Percentiles rank a stretch among this genome's conserved stretches.
phyloP scores from a whole-genome alignment of 305 asterid species.

The Coffea humblotiana region DNA sequence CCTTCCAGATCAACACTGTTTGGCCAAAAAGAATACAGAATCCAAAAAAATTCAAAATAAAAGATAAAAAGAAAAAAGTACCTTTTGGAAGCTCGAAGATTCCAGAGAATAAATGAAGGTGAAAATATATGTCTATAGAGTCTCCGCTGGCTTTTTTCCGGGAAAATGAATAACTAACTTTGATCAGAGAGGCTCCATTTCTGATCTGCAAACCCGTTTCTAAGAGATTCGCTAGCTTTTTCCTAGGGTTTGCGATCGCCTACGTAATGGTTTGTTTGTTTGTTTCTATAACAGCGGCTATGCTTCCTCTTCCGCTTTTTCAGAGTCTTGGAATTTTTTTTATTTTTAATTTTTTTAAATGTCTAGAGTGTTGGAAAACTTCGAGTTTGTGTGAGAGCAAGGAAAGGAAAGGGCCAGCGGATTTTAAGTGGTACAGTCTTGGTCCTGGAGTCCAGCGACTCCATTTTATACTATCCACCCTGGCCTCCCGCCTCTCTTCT shows the following conservation, averaged over 20 bases:
- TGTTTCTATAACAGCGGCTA: not conserved
- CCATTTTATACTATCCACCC: conserved; percentile 47
- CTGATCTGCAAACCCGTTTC: conserved; percentile 58
- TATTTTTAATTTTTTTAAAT: conserved; percentile 11
- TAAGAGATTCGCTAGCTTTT: conserved; percentile 23
- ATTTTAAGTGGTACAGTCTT: conserved; percentile 45
- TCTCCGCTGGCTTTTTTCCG: not conserved
- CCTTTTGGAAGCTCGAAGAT: conserved; percentile 24
- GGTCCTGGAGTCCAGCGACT: conserved; percentile 39
- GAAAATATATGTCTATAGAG: not conserved
- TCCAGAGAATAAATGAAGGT: conserved; percentile 3
- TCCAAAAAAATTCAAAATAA: not conserved
- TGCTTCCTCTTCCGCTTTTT: not conserved
- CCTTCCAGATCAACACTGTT: conserved; percentile 37
- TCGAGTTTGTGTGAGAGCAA: conserved; percentile 18
- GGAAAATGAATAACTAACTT: not conserved
- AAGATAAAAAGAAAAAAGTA: conserved; percentile 11
- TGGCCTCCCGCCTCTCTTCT: conserved; percentile 47
- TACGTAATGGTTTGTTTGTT: conserved; percentile 12
- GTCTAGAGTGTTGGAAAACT: conserved; percentile 8
- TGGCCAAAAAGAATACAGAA: not conserved
- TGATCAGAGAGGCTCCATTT: conserved; percentile 18
- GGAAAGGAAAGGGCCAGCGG: conserved; percentile 41
- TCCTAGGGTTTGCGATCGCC: conserved; percentile 63
- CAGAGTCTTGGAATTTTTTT: not conserved